These are phyloP conservation scores for Pseudovirgaria hyperparasitica DNA, from an alignment of 2,329 filamentous ascomycete genomes.

Conservation along the genomic window DNA sequence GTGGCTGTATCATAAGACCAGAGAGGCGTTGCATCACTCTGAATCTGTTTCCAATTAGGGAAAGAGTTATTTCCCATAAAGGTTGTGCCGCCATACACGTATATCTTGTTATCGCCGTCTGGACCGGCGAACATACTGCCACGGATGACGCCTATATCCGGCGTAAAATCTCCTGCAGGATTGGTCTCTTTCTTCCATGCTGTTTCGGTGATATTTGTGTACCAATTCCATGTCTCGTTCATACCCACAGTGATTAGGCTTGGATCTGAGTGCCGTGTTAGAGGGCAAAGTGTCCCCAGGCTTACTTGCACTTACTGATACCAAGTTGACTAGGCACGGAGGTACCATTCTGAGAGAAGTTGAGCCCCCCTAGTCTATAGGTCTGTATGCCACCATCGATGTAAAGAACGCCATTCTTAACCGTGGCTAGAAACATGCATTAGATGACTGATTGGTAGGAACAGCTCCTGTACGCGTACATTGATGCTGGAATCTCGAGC, in stretches of 20 bases:
- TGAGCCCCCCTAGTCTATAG: slow-evolving; percentile 1
- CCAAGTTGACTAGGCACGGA: background rate
- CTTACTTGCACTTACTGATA: slow-evolving; percentile 2
- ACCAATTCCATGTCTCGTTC: slow-evolving; percentile 5
- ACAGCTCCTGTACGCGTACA: background rate
- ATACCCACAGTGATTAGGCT: slow-evolving; percentile 3
- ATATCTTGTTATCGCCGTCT: slow-evolving; percentile 2
- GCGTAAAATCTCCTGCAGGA: background rate
- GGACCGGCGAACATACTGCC: slow-evolving; percentile 4
- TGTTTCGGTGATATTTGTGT: slow-evolving; percentile 3
- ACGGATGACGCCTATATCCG: slow-evolving; percentile 1
- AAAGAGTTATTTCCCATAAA: slow-evolving; percentile 3
- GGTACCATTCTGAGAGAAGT: slow-evolving; percentile 1
- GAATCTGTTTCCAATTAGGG: background rate
- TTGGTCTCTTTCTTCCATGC: background rate
- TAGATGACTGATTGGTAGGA: background rate
- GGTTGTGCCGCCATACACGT: slow-evolving; percentile 4
- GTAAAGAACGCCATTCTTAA: slow-evolving; percentile 4
- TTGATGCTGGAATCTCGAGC: slow-evolving; percentile 5
- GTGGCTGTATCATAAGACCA: slow-evolving; percentile 4
- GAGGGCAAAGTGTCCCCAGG: background rate
- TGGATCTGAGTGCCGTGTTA: slow-evolving; percentile 1
- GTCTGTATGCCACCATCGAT: slow-evolving; percentile 6
- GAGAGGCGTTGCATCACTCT: slow-evolving; percentile 1
- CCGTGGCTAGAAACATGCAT: slow-evolving; percentile 1